Base-by-base conservation (phyloP, 129 eudicot genomes). In the Cynara cardunculus region DNA sequence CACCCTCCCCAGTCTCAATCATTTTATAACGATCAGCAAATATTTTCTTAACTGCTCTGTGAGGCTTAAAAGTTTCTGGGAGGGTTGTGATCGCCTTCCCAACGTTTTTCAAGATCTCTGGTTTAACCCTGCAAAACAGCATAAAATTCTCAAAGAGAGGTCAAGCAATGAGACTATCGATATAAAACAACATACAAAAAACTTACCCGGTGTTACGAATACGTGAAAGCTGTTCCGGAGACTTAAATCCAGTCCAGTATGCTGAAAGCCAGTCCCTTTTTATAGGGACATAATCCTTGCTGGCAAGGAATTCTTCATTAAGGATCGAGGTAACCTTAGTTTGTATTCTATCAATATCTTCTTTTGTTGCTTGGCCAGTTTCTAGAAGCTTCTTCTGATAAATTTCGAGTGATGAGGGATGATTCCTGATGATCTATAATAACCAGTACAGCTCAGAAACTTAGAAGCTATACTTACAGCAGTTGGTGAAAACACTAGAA, bases 261-360 rank as follows among this genome's bases (percentile, higher is more conserved):
- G 99, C 99, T 21, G 99, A 90, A 80, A 95, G 97, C 97, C 99
- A 95, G 84, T 95, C 99, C 86, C 99, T 89, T 73, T 86, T 87
- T 66, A 87, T 86, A 30, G 97, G 91, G 19, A 89, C 91, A 80
- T 92, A 88, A 80, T 95, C 97, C 88, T 95, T 95, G 89, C 99
- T 95, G 8, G 99, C 97, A 79, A 90, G 76, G 61, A 92, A 90
- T 78, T 95, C 99, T 77, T 95, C 99, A 84, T 95, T 95, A 28
- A 95, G 97, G 46, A 95, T 95, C n/a, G 89, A 30, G 41, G 80
- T 80, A 39, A 95, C 97, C 90, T 95, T 95, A 72, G 78, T 87
- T 46, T 90, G 91, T 73, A 95, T 87, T 85, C 72, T 78, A 73
- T 92, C 97, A 34, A 95, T 85, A 44, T 95, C 96, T 85, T 90